These are phyloP conservation scores for Naumovozyma dairenensis DNA, from an alignment of 805 yeast species.

Conservation along the genomic window DNA sequence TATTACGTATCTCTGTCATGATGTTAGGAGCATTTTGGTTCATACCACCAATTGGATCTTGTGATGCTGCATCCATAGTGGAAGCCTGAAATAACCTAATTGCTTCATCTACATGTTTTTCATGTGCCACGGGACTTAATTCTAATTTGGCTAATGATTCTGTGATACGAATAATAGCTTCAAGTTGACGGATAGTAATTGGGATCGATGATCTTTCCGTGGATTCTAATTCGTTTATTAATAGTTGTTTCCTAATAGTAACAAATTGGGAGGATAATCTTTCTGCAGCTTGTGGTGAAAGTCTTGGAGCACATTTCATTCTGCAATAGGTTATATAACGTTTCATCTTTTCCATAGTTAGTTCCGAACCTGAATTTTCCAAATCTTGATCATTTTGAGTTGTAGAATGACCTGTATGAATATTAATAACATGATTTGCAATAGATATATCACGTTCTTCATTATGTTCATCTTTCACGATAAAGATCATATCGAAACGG, in stretches of 20 bases:
- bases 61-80: slow-evolving; percentile 84
- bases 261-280: slow-evolving; percentile 87
- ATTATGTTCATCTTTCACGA: slow-evolving; percentile 91
- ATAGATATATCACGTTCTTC: slow-evolving; percentile 75
- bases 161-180: slow-evolving; percentile 91
- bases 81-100: slow-evolving; percentile 91
- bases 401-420: slow-evolving; percentile 69
- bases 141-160: slow-evolving; percentile 87
- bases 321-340: slow-evolving; percentile 87
- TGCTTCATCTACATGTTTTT: slow-evolving; percentile 90
- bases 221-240: slow-evolving; percentile 67
- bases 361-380: slow-evolving; percentile 60
- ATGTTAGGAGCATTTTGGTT: slow-evolving; percentile 44
- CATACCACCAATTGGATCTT: slow-evolving; percentile 40
- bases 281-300: slow-evolving; percentile 83
- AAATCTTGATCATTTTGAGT: slow-evolving; percentile 34
- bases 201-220: slow-evolving; percentile 93
- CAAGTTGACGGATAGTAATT: slow-evolving; percentile 93
- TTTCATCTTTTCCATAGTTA: slow-evolving; percentile 84
- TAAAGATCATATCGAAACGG: slow-evolving; percentile 96
- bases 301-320: slow-evolving; percentile 83
- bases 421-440: slow-evolving; percentile 90
- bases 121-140: slow-evolving; percentile 73
- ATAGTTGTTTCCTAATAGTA: slow-evolving; percentile 74
- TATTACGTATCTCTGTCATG: slow-evolving; percentile 61